Base-by-base conservation (phyloP, 1,284 basidiomycete genomes). In the Hypsizygus ulmarius region DNA sequence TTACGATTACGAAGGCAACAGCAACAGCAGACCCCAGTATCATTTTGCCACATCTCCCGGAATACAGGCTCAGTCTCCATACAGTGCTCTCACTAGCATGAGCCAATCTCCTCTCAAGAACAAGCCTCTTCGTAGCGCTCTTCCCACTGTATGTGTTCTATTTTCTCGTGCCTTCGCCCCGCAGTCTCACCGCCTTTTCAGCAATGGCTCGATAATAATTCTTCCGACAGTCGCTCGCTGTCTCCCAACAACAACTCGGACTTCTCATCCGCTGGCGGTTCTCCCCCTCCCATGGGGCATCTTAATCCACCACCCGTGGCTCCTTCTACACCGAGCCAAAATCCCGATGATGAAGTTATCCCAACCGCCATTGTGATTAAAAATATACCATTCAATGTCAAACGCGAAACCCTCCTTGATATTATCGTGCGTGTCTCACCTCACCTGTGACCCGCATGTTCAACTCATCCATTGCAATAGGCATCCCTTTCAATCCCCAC, bases 301-400 rank as follows among this genome's bases (percentile, higher is more conserved):
- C 71, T 85, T 59, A 70, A 70, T 51, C 64, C 74, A 36, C 65
- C 75, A 48, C 70, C 77, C 55, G 64, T 78, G 32, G 70, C 65
- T 14, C 68, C 80, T 7, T 68, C 71, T 34, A 76, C 77, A 14
- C 76, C 77, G 48, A 70, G 66, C 55, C 74, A 68, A 64, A 73
- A 66, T 48, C 56, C 64, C 38, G 92, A 93, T 58, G 94, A 97
- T 67, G 95, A 97, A 67, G 81, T 97, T 66, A 99, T 99, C 69
- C 96, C 96, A 45, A 99, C 96, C 12, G 96, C 97, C 47, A 98
- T 99, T 63, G 96, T 99, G 63, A 97, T 99, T 72, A 99, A 99
- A 81, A 98, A 98, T 78, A 99, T 98, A 71, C 96, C 95, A 51
- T 98, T 99, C 76, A 94, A 93, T 61, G 93, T 98, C 59, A 93